Evolutionary conservation across 805 yeast genomes (phyloP), one percentile per base, ranked within the genome.

Genomic region (Saccharomycopsis lassenensis): DNA sequence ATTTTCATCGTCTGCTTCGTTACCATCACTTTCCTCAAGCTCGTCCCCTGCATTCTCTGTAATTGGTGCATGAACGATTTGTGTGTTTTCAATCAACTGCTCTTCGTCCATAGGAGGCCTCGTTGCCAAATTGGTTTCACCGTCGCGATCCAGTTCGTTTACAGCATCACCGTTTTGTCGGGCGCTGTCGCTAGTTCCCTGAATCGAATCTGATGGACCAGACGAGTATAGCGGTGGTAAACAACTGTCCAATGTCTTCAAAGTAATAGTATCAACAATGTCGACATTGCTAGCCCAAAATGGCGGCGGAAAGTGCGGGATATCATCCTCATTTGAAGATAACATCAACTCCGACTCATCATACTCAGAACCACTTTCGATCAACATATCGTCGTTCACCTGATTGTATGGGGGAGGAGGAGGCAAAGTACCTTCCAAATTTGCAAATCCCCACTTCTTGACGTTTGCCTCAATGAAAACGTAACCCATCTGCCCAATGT

Each of bases 361-460:
- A 46, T 23, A 6, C 18, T 40, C 44, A 4, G 44, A 40, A 12
- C 22, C 27, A 32, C 77, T 58, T 49, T 81, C 95, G 20, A 89
- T 58, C 36, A 89, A 56, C 3, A 86, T 74, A 52, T 87, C 95
- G 31, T 76, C 76, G 30, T 72, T 74, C 49, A 77, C 86, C 39
- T 77, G 73, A 33, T 83, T 82, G 57, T 89, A 89, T 7, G 91
- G 78, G 1, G 98, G 98, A 2, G 97, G 95, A 4, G 97, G 94
- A 3, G 93, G 79, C 40, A 86, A 79, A 33, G 68, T 71, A 1
- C 97, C 98, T 46, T 78, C 82, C 7, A 43, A 66, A 2, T 91
- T 89, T n/a, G 94, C 95, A 49, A 80, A 78, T 4, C 95, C 94
- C 95, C 95, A 86, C 54, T 82, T 85, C 54, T 86, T 86, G 25